Conservation (phyloP, 2,329 filamentous ascomycete genomes). For the Phialemoniopsis sp. region DNA sequence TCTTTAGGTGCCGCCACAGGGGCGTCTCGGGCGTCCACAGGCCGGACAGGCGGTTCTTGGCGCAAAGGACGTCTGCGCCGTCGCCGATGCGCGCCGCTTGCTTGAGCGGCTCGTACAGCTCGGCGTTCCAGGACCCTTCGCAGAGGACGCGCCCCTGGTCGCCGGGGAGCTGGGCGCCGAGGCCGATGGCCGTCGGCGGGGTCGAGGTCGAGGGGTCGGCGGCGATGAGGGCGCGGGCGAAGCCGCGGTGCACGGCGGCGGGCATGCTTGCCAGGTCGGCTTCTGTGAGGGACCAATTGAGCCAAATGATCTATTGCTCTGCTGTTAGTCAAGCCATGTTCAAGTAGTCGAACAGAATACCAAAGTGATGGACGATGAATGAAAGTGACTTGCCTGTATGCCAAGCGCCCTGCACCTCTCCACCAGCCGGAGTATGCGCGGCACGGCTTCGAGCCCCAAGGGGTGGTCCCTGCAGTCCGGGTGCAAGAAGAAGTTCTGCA, state of each 20-base stretch:
- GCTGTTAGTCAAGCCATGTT: too few relatives aligned
- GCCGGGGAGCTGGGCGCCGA: slow-evolving; percentile 42
- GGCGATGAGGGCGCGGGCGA: slow-evolving; percentile 33
- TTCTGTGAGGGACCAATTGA: slow-evolving; percentile 56
- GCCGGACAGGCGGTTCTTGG: slow-evolving; percentile 56
- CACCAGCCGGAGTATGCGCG: slow-evolving; percentile 34
- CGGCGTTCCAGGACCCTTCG: slow-evolving; percentile 52
- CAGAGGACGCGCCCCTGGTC: slow-evolving; percentile 41
- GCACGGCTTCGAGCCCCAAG: slow-evolving; percentile 33
- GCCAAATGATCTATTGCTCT: slow-evolving; percentile 38
- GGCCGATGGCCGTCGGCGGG: slow-evolving; percentile 20
- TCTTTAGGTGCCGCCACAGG: slow-evolving; percentile 32
- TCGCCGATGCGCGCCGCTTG: slow-evolving; percentile 18
- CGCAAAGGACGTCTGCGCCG: slow-evolving; percentile 37
- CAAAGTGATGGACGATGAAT: too few relatives aligned
- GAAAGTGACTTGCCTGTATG: slow-evolving; percentile 36
- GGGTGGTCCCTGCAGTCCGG: slow-evolving; percentile 31
- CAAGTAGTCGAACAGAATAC: too few relatives aligned
- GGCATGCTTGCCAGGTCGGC: slow-evolving; percentile 44
- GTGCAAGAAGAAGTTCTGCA: slow-evolving; percentile 49
- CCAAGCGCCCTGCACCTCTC: slow-evolving; percentile 41
- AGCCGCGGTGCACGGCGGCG: slow-evolving; percentile 40
- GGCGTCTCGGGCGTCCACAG: slow-evolving; percentile 43
- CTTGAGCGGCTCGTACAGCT: slow-evolving; percentile 40
- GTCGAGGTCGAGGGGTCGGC: slow-evolving; percentile 3